Evolutionary conservation across 805 yeast species (phyloP).

Genomic region (Starmera quercuum): DNA sequence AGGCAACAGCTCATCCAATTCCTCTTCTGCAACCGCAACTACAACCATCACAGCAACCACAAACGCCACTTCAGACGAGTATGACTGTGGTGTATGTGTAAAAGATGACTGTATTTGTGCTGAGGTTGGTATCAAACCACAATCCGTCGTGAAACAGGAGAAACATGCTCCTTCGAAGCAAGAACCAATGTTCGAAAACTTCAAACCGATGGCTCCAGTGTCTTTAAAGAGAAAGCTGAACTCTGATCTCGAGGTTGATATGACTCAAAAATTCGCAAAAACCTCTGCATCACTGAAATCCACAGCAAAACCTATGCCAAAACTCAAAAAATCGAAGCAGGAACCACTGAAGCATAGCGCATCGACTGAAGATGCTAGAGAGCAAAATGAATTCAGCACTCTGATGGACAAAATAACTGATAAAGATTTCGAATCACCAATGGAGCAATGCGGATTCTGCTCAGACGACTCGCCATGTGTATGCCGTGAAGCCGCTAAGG

Average conservation of each 20-base stretch:
- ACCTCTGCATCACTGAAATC: constrained; percentile 13
- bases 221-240: constrained; percentile 37
- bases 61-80: constrained; percentile 4
- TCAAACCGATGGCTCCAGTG: constrained; percentile 63
- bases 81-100: constrained; percentile 56
- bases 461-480: constrained; percentile 89
- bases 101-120: constrained; percentile 68
- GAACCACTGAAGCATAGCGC: constrained; percentile 3
- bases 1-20: neutral
- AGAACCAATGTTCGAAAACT: constrained; percentile 30
- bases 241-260: constrained; percentile 42
- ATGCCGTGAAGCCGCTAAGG: constrained; percentile 66
- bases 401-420: constrained; percentile 13
- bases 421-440: constrained; percentile 40
- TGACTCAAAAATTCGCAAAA: constrained; percentile 41
- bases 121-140: constrained; percentile 22
- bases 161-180: constrained; percentile 9
- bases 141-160: constrained; percentile 7
- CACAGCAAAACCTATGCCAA: constrained; percentile 17
- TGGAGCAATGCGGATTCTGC: constrained; percentile 89
- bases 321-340: constrained; percentile 12
- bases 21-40: neutral
- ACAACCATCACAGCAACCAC: neutral
- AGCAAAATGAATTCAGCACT: neutral
- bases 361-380: neutral